These are phyloP conservation scores for Fusarium sp. DNA, from an alignment of 2,329 filamentous ascomycete genomes.

Conservation along the genomic window DNA sequence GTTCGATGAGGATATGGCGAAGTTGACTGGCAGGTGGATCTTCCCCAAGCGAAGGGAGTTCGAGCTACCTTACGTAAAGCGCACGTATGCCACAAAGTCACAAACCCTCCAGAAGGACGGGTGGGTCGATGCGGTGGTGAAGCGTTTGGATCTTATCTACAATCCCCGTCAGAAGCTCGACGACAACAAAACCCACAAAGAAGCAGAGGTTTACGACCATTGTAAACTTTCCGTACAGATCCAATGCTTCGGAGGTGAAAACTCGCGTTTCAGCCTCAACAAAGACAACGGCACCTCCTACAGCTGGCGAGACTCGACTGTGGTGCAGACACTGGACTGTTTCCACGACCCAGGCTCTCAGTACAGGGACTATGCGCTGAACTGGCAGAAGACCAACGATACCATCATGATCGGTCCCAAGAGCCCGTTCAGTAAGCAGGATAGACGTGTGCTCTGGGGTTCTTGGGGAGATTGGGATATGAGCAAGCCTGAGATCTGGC, in stretches of 20 bases:
- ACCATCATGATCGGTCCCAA: slow-evolving; percentile 47
- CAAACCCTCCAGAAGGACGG: slow-evolving; percentile 54
- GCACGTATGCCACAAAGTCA: slow-evolving; percentile 59
- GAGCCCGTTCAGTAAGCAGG: slow-evolving; percentile 53
- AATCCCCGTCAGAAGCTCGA: slow-evolving; percentile 29
- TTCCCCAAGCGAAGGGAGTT: slow-evolving; percentile 61
- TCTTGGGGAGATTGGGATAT: slow-evolving; percentile 55
- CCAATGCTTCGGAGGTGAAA: slow-evolving; percentile 59
- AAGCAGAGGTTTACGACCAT: slow-evolving; percentile 47
- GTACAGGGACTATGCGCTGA: slow-evolving; percentile 52
- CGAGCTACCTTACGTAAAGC: slow-evolving; percentile 62
- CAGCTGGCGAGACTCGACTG: slow-evolving; percentile 61
- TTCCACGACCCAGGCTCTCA: slow-evolving; percentile 54
- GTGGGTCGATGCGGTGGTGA: slow-evolving; percentile 52
- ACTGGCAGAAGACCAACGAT: slow-evolving; percentile 60
- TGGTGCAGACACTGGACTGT: slow-evolving; percentile 57
- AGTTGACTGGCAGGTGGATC: slow-evolving; percentile 60
- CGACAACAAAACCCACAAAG: slow-evolving; percentile 15
- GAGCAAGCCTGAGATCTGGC: slow-evolving; percentile 50
- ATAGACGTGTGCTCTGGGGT: slow-evolving; percentile 56
- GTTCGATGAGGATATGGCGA: slow-evolving; percentile 58
- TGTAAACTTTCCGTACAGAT: slow-evolving; percentile 61
- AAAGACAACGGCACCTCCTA: slow-evolving; percentile 60
- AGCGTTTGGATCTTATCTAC: slow-evolving; percentile 37
- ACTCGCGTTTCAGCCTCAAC: slow-evolving; percentile 58